A percentile compares a stretch with the other conserved stretches of the same genome.
Evolutionary conservation across 306 rosid genomes (phyloP).

Genomic region (Psophocarpus tetragonolobus): DNA sequence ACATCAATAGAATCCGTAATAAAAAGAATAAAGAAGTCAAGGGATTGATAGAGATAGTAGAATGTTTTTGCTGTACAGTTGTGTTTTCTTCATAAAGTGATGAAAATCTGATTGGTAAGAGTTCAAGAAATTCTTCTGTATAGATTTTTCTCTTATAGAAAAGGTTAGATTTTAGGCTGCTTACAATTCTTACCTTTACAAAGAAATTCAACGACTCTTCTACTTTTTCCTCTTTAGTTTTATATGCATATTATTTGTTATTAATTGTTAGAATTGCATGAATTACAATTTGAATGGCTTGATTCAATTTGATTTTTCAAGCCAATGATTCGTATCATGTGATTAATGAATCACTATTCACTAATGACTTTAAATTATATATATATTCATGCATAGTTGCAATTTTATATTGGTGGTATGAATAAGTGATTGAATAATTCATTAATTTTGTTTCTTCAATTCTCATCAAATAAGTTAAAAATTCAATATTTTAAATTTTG

Average conservation of each 20-base stretch:
- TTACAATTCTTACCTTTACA: neutral
- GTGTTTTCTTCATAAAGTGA: conserved; percentile 25
- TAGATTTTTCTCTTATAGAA: conserved; percentile 18
- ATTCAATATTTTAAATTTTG: neutral
- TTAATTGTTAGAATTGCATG: neutral
- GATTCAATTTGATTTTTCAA: neutral
- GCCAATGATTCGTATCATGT: neutral
- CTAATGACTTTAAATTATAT: no score
- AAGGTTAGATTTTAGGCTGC: neutral
- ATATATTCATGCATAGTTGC: no score
- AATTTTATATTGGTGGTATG: neutral
- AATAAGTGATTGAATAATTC: neutral
- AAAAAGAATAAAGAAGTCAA: conserved; percentile 56
- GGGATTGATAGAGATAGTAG: conserved; percentile 41
- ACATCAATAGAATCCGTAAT: conserved; percentile 59
- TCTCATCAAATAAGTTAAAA: neutral
- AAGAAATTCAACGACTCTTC: neutral
- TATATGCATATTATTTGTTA: neutral
- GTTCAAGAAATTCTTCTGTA: conserved; percentile 43
- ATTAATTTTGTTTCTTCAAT: neutral
- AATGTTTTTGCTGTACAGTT: conserved; percentile 33
- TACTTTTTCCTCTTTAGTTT: neutral
- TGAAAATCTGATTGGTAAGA: conserved; percentile 25
- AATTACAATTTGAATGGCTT: neutral
- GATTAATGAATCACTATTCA: no score